A percentile compares a stretch with the other conserved stretches of the same genome.
phyloP scores from a whole-genome alignment of 306 rosid species.

The Styphnolobium japonicum region DNA sequence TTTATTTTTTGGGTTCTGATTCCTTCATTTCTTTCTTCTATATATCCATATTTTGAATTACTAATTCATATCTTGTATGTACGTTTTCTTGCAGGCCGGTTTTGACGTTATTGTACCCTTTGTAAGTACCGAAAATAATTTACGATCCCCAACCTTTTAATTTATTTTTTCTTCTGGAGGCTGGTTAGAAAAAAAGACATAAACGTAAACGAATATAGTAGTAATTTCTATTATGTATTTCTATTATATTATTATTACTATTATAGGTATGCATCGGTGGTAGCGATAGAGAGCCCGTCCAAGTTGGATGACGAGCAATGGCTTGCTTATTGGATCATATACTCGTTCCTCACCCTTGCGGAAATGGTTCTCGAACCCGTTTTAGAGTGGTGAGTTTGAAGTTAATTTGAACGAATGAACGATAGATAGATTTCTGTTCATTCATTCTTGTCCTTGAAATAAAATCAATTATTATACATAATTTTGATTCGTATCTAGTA shows the following conservation, averaged over 20 bases:
- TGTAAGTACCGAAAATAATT: conserved; percentile 49
- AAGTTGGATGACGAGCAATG: conserved; percentile 86
- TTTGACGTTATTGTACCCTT: conserved; percentile 72
- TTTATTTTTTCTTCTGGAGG: not conserved
- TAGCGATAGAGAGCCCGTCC: conserved; percentile 76
- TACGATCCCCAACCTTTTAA: not conserved
- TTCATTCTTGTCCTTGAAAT: not conserved
- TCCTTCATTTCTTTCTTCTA: not conserved
- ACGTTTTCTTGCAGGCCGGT: conserved; percentile 58
- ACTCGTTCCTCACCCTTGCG: conserved; percentile 81
- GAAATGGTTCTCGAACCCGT: conserved; percentile 76
- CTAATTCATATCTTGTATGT: not conserved
- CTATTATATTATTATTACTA: not conserved
- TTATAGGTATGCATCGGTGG: conserved; percentile 84
- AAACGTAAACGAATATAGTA: not conserved
- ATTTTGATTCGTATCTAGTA: not conserved
- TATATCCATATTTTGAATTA: too few relatives aligned
- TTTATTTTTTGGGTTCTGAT: not conserved
- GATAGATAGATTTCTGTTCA: not conserved
- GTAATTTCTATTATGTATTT: not conserved
- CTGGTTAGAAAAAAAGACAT: not conserved
- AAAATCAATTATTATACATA: not conserved
- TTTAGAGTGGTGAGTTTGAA: conserved; percentile 53
- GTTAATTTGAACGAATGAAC: not conserved
- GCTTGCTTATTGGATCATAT: conserved; percentile 94